Evolutionary conservation across 192 early-diverging fungal species (phyloP).

Genomic region (Chytriomyces sp.): DNA sequence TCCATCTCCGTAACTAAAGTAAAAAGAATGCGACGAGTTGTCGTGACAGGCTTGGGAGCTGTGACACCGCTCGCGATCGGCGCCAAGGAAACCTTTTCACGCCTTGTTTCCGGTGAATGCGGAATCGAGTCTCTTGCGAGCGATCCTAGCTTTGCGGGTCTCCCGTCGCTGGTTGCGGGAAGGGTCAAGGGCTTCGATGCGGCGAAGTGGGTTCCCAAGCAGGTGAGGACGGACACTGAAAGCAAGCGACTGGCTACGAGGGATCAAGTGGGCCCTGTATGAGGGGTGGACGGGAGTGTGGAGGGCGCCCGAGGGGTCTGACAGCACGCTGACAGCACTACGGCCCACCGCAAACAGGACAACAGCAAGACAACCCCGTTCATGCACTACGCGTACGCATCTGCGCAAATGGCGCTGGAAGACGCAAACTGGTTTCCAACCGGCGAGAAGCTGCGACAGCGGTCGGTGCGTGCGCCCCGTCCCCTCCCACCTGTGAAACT

Average conservation of each 20-base stretch:
- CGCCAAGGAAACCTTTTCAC: slow-evolving; percentile 67
- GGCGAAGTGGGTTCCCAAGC: slow-evolving; percentile 72
- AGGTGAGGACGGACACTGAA: slow-evolving; percentile 50
- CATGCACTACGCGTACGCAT: slow-evolving; percentile 83
- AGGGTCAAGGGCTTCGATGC: slow-evolving; percentile 71
- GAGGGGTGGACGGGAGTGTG: neutral
- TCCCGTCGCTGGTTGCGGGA: slow-evolving; percentile 79
- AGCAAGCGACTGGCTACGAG: neutral
- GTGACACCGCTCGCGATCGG: slow-evolving; percentile 89
- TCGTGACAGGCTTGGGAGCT: slow-evolving; percentile 91
- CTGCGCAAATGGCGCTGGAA: slow-evolving; percentile 79
- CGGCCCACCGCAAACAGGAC: slow-evolving; percentile 62
- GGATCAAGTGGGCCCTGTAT: neutral
- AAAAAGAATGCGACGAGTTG: slow-evolving; percentile 61
- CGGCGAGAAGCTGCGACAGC: slow-evolving; percentile 58
- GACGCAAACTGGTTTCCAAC: slow-evolving; percentile 76
- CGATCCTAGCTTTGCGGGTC: slow-evolving; percentile 49
- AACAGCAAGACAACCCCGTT: slow-evolving; percentile 77
- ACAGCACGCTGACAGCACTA: neutral
- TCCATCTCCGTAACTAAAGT: neutral
- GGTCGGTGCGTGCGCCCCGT: slow-evolving; percentile 57
- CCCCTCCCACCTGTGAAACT: neutral
- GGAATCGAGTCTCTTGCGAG: slow-evolving; percentile 73
- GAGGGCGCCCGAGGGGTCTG: neutral
- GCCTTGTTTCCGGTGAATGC: slow-evolving; percentile 69